Base-by-base conservation (phyloP, 371 early-diverging fungal species). In the Rhizomucor miehei region DNA sequence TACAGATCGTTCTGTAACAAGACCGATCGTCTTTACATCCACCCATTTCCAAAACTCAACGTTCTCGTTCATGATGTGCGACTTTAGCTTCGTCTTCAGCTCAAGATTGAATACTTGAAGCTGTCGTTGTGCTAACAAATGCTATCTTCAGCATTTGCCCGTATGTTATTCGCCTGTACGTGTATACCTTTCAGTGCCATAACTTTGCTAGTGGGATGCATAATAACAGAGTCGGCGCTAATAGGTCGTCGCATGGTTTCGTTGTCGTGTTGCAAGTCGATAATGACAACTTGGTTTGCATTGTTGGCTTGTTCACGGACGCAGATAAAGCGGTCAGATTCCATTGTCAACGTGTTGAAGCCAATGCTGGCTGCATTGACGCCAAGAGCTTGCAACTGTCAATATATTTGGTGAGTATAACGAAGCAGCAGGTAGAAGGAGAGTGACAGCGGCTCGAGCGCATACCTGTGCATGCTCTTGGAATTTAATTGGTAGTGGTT, bases 11-110 rank as follows among this genome's bases (percentile, higher is more conserved):
- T 88, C 89, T 13, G 97, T 96, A n/a, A 97, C 93, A 48, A 97
- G 73, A 17, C 92, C 97, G 39, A 98, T 70, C 16, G 88, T 88
- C 59, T 81, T 89, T 40, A 79, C 55, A 25, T 90, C 86, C 56
- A 97, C 81, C 98, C 98, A 98, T 62, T 91, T 94, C 98, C 98
- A 98, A 67, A 89, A 97, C 37, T 90, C 85, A 54, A 98, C 90
- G 60, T 98, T 98, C 48, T 98, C 98, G 54, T 75, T 66, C 95
- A 95, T 93, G 58, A 81, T 51, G 62, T 91, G 87, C 24, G 97
- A 85, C 81, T 96, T 96, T 63, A 98, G 83, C 78, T 98, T 98
- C 50, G 90, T 78, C 78, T 94, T 96, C 69, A 89, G 60, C 59
- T 96, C 97, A 59, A 98, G 70, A 74, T 98, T 95, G 76, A 98